These are phyloP conservation scores for Ambispora gerdemannii DNA, from an alignment of 192 early-diverging fungal species.

Conservation along the genomic window DNA sequence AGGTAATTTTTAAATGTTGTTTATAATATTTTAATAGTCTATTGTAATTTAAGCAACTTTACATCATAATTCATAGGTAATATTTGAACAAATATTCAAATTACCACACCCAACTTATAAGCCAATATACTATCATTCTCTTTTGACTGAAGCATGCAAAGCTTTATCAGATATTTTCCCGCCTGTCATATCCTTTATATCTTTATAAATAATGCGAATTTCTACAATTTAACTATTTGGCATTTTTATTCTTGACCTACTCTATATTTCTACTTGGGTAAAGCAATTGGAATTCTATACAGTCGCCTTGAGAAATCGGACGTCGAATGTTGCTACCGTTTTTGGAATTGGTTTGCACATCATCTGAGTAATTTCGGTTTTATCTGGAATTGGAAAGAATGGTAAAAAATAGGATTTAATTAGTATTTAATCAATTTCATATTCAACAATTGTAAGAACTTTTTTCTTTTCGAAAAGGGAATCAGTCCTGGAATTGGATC, in stretches of 20 bases:
- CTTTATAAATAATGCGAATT: neutral
- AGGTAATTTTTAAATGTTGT: slow-evolving; percentile 1
- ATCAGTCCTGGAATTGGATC: slow-evolving; percentile 46
- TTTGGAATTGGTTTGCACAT: slow-evolving; percentile 85
- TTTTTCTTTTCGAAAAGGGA: slow-evolving; percentile 44
- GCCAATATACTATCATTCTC: slow-evolving; percentile 69
- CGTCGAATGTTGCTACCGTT: slow-evolving; percentile 77
- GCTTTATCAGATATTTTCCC: slow-evolving; percentile 59
- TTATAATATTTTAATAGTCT: neutral
- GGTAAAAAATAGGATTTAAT: slow-evolving; percentile 47
- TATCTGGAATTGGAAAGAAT: slow-evolving; percentile 85
- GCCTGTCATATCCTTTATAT: slow-evolving; percentile 52
- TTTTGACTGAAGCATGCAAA: slow-evolving; percentile 71
- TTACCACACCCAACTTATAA: slow-evolving; percentile 55
- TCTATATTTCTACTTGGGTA: slow-evolving; percentile 25
- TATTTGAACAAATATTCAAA: slow-evolving; percentile 50
- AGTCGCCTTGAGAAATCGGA: slow-evolving; percentile 72
- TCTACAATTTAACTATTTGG: slow-evolving; percentile 16
- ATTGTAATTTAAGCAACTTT: neutral
- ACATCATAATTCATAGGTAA: slow-evolving; percentile 29
- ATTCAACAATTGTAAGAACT: neutral
- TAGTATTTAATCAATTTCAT: slow-evolving; percentile 7
- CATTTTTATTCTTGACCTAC: neutral
- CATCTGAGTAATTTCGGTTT: slow-evolving; percentile 93
- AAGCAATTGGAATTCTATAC: slow-evolving; percentile 62